Evolutionary conservation across 352 stramenopile species (phyloP), one percentile per base, ranked within the genome.

Genomic region (Phytophthora rubi): DNA sequence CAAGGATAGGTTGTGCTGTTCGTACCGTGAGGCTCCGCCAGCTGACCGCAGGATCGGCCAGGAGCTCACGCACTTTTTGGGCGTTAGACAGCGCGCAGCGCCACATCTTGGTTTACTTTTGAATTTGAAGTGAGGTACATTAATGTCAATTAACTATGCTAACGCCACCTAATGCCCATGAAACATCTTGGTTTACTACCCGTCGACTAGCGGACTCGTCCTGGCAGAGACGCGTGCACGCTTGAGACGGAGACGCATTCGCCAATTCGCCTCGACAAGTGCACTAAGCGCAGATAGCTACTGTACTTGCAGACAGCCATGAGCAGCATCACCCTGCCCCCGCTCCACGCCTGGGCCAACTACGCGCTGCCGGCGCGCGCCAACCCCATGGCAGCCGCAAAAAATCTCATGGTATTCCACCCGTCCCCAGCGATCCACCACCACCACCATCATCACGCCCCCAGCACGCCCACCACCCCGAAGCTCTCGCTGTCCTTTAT

Each of bases 1-100:
- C 23, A 53, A 66, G 51, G 64, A 71, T 66, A 71, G 64, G 64
- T 66, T 71, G 56, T 62, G 64, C 64, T 71, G 57, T 71, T 71
- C 64, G 64, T 71, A 48, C 56, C 64, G 56, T 30, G 18, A 45
- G 62, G 53, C 53, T 69, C 62, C 26, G 37, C 42, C 44, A 69
- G 53, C 62, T 62, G 53, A 44, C 62, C 10, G 32, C 62, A 63
- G 32, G 64, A 62, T 71, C 56, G 54, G 13, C 54, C 26, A 30
- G 62, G 64, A 60, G 53, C 51, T n/a, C 42, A 6, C 16, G 42
- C 42, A 33, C 47, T 33, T 48, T 4, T n/a, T 52, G 26, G 39
- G 53, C 54, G 62, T 59, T 70, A 59, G 62, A 64, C 52, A 63
- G 33, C 28, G 51, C 23, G 23, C 23, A 1, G 23, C 23, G 23